A percentile compares a stretch with the other conserved stretches of the same genome.
Conservation (phyloP, 352 stramenopile species). For the Elongisporangium anandrum region DNA sequence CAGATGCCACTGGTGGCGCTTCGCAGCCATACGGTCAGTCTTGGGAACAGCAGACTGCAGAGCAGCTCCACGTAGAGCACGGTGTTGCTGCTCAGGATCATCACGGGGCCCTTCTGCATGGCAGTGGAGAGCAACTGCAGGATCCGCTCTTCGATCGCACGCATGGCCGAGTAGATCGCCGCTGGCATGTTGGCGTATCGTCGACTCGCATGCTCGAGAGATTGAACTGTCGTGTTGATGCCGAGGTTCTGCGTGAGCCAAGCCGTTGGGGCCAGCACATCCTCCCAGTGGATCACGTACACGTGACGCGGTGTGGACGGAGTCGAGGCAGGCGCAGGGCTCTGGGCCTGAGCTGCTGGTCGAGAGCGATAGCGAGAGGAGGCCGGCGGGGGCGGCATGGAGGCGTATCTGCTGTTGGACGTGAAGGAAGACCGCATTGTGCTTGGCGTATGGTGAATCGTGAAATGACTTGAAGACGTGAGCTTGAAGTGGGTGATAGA, state of each 20-base stretch:
- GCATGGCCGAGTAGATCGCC: constrained; percentile 10
- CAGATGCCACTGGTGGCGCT: constrained; percentile 28
- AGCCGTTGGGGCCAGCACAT: constrained; percentile 36
- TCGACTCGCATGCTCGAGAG: constrained; percentile 18
- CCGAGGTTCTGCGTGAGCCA: constrained; percentile 35
- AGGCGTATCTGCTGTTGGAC: not conserved
- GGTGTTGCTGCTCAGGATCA: constrained; percentile 38
- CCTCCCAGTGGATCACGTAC: constrained; percentile 48
- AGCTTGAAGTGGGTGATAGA: not conserved
- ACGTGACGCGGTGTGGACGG: constrained; percentile 7
- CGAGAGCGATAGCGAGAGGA: not conserved
- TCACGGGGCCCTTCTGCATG: constrained; percentile 17
- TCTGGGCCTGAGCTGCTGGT: not conserved
- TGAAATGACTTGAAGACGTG: not conserved
- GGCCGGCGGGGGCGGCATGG: not conserved
- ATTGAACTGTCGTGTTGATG: constrained; percentile 12
- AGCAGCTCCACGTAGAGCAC: constrained; percentile 34
- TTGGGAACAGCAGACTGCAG: constrained; percentile 45
- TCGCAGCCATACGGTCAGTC: constrained; percentile 23
- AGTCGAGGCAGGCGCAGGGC: not conserved
- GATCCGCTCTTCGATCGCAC: constrained; percentile 25
- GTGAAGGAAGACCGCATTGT: not conserved
- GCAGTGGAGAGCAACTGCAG: constrained; percentile 29
- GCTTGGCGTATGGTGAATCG: not conserved
- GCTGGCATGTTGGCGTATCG: constrained; percentile 6